Base-by-base conservation (phyloP, 176 grass and related monocot genomes). In the Oryza nivara region DNA sequence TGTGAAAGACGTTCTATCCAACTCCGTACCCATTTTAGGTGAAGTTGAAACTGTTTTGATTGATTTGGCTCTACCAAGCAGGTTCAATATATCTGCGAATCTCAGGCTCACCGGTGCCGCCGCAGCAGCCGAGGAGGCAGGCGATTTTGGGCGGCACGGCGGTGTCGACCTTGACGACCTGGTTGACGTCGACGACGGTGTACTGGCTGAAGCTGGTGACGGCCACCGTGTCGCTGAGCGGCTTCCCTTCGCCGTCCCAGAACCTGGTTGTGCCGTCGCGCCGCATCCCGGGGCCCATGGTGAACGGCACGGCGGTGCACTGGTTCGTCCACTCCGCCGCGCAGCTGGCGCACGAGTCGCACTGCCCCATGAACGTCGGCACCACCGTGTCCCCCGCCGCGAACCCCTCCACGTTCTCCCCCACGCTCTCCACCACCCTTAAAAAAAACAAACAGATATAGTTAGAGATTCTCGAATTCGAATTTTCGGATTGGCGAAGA, bases 351-450 rank as follows among this genome's bases (percentile, higher is more conserved):
- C 95, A 97, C 0, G 67, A 15, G 17, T 68, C 78, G 86, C 95
- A 94, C 68, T 97, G 86, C 6, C 92, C 84, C 35, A 94, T 36
- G 84, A 88, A 94, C 23, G 84, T 89, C 22, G 90, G 92, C 51
- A 91, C 74, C 82, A 94, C 92, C 35, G 77, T 25, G 71, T 97
- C 92, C 1, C 92, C 95, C 13, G 46, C 84, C 5, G 16, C 79
- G 51, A 94, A 89, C 40, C 69, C 90, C 11, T 88, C 78, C 43
- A 94, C 92, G 0, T 78, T 28, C 3, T 92, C 88, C 36, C 95
- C 95, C 1, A 97, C n/a, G 84, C 95, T 92, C 86, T 97, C 95
- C 79, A 97, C 91, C 23, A 82, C 85, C 81, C 95, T 97, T 25
- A 41, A 41, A 28, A 28, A 17, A 3, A 28, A 74, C 16, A 49